A percentile compares a stretch with the other conserved stretches of the same genome.
Conservation (phyloP, 2,329 filamentous ascomycete genomes). For the Huntiella moniliformis region DNA sequence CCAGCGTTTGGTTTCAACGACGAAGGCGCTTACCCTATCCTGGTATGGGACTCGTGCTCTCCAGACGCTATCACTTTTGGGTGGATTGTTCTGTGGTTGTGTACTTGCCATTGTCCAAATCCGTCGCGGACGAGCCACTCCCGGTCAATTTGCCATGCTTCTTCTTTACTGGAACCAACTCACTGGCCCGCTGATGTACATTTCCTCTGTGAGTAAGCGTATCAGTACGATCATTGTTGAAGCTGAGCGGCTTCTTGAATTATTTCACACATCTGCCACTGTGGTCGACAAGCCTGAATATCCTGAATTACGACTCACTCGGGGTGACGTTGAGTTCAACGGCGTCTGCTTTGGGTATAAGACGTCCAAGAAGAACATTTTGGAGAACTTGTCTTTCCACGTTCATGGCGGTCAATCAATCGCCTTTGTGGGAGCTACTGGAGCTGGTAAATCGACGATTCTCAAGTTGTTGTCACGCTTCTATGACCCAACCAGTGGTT, state of each 20-base stretch:
- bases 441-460: conserved; percentile 39
- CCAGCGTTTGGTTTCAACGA: conserved; percentile 1
- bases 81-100: conserved; percentile 46
- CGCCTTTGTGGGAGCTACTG: conserved; percentile 41
- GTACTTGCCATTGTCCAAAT: conserved; percentile 47
- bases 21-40: conserved; percentile 10
- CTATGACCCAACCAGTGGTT: conserved; percentile 35
- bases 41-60: conserved; percentile 22
- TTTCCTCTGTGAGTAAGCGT: conserved; percentile 36
- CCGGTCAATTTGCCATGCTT: conserved; percentile 52
- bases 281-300: conserved; percentile 34
- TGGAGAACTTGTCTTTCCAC: conserved; percentile 33
- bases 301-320: conserved; percentile 28
- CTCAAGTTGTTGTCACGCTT: conserved; percentile 40
- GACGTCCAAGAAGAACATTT: conserved; percentile 34
- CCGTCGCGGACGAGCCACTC: conserved; percentile 36
- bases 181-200: conserved; percentile 52
- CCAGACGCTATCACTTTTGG: conserved; percentile 45
- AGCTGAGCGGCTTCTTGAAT: conserved; percentile 36
- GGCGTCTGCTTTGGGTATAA: conserved; percentile 40
- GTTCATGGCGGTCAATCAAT: conserved; percentile 34
- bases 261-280: conserved; percentile 38
- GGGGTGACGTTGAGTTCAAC: conserved; percentile 35
- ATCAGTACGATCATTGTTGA: conserved; percentile 38
- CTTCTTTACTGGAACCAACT: conserved; percentile 59